Percentiles rank a stretch among this genome's conserved stretches.
Evolutionary conservation across 2,329 filamentous ascomycete species (phyloP).

Genomic region (Colletotrichum trifolii): DNA sequence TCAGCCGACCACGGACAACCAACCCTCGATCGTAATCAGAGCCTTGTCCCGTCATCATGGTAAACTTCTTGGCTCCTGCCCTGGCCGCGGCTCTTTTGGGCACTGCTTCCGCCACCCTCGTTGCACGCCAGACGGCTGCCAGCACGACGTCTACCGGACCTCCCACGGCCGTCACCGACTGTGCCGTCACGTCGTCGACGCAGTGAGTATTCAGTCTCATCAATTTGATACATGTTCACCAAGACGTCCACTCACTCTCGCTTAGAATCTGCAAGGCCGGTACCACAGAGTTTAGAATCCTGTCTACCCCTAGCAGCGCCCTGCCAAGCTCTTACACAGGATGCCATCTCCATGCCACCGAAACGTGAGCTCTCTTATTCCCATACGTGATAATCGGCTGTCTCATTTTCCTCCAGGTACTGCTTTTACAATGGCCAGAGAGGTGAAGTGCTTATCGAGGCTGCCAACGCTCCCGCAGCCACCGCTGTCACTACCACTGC

Average conservation of each 20-base stretch:
- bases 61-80: conserved; percentile 22
- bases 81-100: conserved; percentile 30
- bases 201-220: conserved; percentile 22
- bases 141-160: conserved; percentile 40
- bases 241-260: background rate
- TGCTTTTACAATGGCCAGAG: conserved; percentile 52
- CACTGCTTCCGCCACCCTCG: conserved; percentile 27
- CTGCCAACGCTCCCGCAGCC: conserved; percentile 35
- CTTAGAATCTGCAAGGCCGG: conserved; percentile 32
- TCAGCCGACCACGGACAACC: background rate
- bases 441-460: conserved; percentile 55
- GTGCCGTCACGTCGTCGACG: conserved; percentile 35
- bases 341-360: conserved; percentile 62
- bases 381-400: background rate
- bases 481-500: conserved; percentile 29
- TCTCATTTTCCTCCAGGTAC: conserved; percentile 45
- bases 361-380: conserved; percentile 53
- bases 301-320: conserved; percentile 32
- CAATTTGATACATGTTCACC: background rate
- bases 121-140: conserved; percentile 46
- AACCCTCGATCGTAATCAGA: background rate
- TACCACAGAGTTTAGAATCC: conserved; percentile 33
- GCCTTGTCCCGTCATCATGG: conserved; percentile 12
- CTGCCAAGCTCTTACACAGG: conserved; percentile 49
- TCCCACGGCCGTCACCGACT: conserved; percentile 32